A percentile compares a stretch with the other conserved stretches of the same genome.
Conservation (phyloP, 345 rosid genomes). For the Nephelium lappaceum region DNA sequence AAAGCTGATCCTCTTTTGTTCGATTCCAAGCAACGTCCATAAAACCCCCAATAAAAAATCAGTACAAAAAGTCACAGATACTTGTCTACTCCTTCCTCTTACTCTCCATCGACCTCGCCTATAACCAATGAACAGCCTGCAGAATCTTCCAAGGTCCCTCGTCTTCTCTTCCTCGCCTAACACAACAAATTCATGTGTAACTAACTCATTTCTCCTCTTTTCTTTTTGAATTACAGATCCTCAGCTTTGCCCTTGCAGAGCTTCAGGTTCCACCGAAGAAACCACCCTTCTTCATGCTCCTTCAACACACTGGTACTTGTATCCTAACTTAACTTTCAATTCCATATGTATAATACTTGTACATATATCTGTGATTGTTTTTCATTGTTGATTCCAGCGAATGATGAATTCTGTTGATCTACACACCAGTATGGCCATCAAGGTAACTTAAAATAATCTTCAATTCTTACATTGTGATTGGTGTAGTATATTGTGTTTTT, state of each 20-base stretch:
- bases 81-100: slow-evolving; percentile 4
- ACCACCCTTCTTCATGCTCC: slow-evolving; percentile 35
- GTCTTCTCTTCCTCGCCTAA: neutral
- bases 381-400: slow-evolving; percentile 42
- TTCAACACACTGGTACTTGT: slow-evolving; percentile 34
- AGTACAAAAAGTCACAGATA: neutral
- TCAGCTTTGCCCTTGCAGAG: slow-evolving; percentile 48
- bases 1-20: slow-evolving; percentile 22
- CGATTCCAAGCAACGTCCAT: neutral
- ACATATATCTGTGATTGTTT: neutral
- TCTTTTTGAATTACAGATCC: slow-evolving; percentile 43
- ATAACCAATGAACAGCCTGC: slow-evolving; percentile 59
- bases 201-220: neutral
- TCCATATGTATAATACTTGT: neutral
- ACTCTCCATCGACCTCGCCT: slow-evolving; percentile 17
- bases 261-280: slow-evolving; percentile 43
- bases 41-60: neutral
- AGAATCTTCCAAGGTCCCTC: slow-evolving; percentile 61
- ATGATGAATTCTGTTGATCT: slow-evolving; percentile 37
- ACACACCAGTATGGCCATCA: slow-evolving; percentile 37
- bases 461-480: neutral
- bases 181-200: neutral
- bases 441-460: slow-evolving; percentile 43
- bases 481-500: neutral
- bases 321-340: neutral